Percentiles rank a stretch among this genome's conserved stretches.
Conservation (phyloP, 495 filamentous ascomycete genomes). For the Daldinia decipiens region DNA sequence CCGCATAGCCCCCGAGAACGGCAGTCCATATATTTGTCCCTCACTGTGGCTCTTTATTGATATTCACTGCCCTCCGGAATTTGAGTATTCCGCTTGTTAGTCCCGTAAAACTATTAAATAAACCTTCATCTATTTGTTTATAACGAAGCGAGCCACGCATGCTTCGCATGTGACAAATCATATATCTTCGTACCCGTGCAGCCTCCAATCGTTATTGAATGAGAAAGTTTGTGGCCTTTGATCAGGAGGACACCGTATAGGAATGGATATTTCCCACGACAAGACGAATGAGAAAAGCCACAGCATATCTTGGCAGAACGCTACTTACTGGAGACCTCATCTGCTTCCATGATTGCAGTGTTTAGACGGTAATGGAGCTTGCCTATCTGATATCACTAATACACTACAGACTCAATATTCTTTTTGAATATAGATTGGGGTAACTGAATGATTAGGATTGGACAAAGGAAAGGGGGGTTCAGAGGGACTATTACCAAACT, state of each 20-base stretch:
- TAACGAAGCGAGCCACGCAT: not conserved
- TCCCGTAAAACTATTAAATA: not conserved
- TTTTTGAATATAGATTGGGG: no score
- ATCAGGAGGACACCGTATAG: not conserved
- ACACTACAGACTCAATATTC: no score
- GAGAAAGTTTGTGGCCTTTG: not conserved
- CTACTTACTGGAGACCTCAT: no score
- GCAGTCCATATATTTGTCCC: not conserved
- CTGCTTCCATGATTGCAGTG: no score
- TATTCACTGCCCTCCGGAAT: slow-evolving; percentile 29
- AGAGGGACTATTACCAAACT: not conserved
- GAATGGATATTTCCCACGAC: not conserved
- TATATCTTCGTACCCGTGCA: not conserved
- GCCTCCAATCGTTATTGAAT: not conserved
- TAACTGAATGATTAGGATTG: not conserved
- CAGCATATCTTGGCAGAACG: not conserved
- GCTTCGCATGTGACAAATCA: not conserved
- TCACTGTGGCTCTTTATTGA: slow-evolving; percentile 7
- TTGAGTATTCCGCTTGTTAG: slow-evolving; percentile 18
- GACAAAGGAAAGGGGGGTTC: not conserved
- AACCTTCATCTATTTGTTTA: not conserved
- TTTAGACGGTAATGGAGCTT: no score
- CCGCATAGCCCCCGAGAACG: slow-evolving; percentile 26
- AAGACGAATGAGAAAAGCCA: not conserved
- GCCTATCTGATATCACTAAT: no score